phyloP scores from a whole-genome alignment of 2,329 filamentous ascomycete species.

The Curvularia eragrostidis region DNA sequence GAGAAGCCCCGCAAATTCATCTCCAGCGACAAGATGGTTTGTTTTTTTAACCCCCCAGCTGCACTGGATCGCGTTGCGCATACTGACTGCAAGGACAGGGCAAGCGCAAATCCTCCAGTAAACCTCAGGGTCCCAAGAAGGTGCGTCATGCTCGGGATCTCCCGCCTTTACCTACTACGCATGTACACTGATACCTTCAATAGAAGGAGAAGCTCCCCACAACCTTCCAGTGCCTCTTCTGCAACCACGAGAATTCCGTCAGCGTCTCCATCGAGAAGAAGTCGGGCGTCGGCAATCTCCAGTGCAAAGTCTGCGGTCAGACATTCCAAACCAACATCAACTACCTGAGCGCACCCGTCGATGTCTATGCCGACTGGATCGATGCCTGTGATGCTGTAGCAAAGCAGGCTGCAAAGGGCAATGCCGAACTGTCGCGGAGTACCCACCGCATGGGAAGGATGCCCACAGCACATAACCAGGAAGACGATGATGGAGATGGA shows the following conservation, averaged over 20 bases:
- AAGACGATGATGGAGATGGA: constrained; percentile 41
- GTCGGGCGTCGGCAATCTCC: constrained; percentile 79
- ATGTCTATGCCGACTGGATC: constrained; percentile 98
- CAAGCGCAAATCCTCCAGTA: constrained; percentile 87
- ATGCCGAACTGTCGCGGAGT: constrained; percentile 36
- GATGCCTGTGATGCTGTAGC: constrained; percentile 84
- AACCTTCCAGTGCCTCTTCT: constrained; percentile 96
- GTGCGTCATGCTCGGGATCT: constrained; percentile 54
- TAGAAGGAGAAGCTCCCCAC: constrained; percentile 73
- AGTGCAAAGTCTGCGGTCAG: constrained; percentile 93
- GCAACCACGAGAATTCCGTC: constrained; percentile 95
- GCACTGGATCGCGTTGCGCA: constrained; percentile 23
- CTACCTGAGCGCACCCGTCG: constrained; percentile 88
- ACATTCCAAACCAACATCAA: constrained; percentile 92
- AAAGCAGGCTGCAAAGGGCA: constrained; percentile 61
- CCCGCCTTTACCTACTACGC: neutral
- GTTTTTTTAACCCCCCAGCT: constrained; percentile 10
- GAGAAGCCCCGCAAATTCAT: neutral
- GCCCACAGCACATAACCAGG: constrained; percentile 27
- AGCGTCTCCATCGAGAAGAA: constrained; percentile 95
- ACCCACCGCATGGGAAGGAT: constrained; percentile 36
- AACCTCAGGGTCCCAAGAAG: constrained; percentile 83
- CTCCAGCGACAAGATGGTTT: constrained; percentile 29
- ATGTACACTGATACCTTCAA: constrained; percentile 19
- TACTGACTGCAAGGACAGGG: constrained; percentile 60